Conservation (phyloP, 2,329 filamentous ascomycete species). For the Penicillium occitanis region DNA sequence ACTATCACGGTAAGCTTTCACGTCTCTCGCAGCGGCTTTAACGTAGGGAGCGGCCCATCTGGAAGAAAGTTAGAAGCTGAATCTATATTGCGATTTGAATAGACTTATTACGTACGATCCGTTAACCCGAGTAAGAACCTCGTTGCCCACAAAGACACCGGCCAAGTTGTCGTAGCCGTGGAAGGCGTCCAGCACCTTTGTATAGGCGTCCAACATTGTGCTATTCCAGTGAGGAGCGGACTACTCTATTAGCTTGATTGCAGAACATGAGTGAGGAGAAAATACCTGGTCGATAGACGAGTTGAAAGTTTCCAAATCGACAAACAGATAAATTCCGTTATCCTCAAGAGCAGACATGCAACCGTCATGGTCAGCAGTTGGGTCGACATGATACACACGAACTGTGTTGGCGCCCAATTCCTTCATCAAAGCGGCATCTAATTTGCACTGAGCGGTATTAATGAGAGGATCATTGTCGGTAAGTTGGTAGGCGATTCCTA, state of each 20-base stretch:
- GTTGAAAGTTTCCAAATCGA: constrained; percentile 67
- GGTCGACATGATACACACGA: constrained; percentile 84
- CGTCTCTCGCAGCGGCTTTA: constrained; percentile 75
- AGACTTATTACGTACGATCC: no score
- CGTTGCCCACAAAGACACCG: constrained; percentile 85
- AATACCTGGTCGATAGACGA: constrained; percentile 30
- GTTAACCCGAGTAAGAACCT: constrained; percentile 45
- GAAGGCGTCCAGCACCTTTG: constrained; percentile 74
- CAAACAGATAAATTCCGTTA: constrained; percentile 77
- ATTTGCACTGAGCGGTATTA: constrained; percentile 71
- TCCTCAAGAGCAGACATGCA: constrained; percentile 81
- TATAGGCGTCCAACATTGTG: constrained; percentile 67
- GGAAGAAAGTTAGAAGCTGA: no score
- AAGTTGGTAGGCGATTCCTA: constrained; percentile 72
- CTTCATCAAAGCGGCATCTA: constrained; percentile 75
- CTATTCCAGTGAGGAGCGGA: constrained; percentile 68
- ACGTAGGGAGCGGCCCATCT: constrained; percentile 69
- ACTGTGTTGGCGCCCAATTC: constrained; percentile 79
- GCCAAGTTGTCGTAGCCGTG: constrained; percentile 75
- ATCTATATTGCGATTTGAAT: no score
- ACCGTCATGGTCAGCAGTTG: constrained; percentile 66
- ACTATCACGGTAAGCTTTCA: constrained; percentile 75
- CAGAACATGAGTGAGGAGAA: not conserved
- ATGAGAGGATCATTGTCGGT: constrained; percentile 72
- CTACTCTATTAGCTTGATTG: constrained; percentile 36